These are phyloP conservation scores for Rubia tinctorum DNA, from an alignment of 305 asterid species.

Conservation along the genomic window DNA sequence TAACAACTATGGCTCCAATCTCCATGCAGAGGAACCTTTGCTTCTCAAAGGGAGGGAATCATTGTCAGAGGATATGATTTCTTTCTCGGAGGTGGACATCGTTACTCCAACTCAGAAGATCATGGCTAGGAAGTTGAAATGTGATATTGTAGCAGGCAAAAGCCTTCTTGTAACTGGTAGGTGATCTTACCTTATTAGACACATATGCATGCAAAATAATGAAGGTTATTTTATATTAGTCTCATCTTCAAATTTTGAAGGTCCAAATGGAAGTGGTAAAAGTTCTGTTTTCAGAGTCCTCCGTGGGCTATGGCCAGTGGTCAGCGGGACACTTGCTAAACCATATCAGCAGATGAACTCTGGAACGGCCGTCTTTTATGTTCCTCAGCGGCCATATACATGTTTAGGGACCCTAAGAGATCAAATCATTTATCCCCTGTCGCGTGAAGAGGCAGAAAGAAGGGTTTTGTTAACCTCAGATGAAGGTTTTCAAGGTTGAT, in stretches of 20 bases:
- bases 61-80: constrained; percentile 55
- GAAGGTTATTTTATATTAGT: constrained; percentile 13
- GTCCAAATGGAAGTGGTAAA: constrained; percentile 99
- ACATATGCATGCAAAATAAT: not conserved
- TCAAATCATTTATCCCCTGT: constrained; percentile 95
- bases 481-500: constrained; percentile 43
- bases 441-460: constrained; percentile 74
- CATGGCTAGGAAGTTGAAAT: constrained; percentile 78
- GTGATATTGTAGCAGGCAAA: constrained; percentile 78
- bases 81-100: constrained; percentile 85
- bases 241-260: constrained; percentile 34
- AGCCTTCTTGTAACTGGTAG: constrained; percentile 96
- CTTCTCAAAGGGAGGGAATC: constrained; percentile 28
- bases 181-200: constrained; percentile 27
- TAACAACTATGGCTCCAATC: constrained; percentile 29
- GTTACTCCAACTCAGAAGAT: constrained; percentile 82
- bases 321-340: constrained; percentile 68
- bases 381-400: constrained; percentile 94
- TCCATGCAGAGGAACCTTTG: constrained; percentile 40
- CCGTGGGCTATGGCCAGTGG: constrained; percentile 96
- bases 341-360: constrained; percentile 47
- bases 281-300: constrained; percentile 97
- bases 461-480: constrained; percentile 35
- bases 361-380: constrained; percentile 71
- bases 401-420: constrained; percentile 99